Base-by-base conservation (phyloP, 768 basidiomycete species). In the Chlorophyllum brunneum region DNA sequence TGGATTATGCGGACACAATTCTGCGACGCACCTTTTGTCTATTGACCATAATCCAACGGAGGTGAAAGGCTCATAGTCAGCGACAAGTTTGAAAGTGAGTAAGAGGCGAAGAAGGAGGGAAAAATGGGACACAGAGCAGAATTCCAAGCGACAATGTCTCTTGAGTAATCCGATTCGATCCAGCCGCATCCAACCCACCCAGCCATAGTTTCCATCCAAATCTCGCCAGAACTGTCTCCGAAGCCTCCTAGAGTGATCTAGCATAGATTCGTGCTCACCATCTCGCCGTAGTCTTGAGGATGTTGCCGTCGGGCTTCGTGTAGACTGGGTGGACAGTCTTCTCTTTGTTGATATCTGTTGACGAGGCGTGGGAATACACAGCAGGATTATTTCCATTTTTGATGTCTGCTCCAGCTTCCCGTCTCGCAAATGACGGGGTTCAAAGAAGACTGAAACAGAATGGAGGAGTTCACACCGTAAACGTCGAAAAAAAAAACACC, bases 21-120 rank as follows among this genome's bases (percentile, higher is more conserved):
- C 23, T 38, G 27, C 9, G 51, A 23, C 82, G 66, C 73, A 92
- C 89, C 89, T 89, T 92, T 92, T 72, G 88, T 91, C 90, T 89
- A 73, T 56, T 52, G 61, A 64, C 9, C 16, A 23, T 18, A 11
- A 37, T 10, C 13, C 11, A 36, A 4, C 36, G 46, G 26, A 22
- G 33, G 41, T 58, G 60, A 42, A 54, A 34, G 26, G 43, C 56
- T 53, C 5, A 41, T 18, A 42, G 44, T 54, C 37, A 52, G 51
- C 13, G 23, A 18, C 10, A 8, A 7, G 16, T 4, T 46, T 30
- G 6, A 36, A 40, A 7, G 36, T 11, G 13, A 5, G 13, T 37
- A 37, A 13, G 13, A n/a, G 26, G 10, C 5, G 4, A n/a, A 27
- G 3, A 15, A 13, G 8, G 5, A n/a, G 24, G 10, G 8, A 9